A percentile compares a stretch with the other conserved stretches of the same genome.
These are phyloP conservation scores for Nicotiana attenuata DNA, from an alignment of 257 asterid genomes.

Conservation along the genomic window DNA sequence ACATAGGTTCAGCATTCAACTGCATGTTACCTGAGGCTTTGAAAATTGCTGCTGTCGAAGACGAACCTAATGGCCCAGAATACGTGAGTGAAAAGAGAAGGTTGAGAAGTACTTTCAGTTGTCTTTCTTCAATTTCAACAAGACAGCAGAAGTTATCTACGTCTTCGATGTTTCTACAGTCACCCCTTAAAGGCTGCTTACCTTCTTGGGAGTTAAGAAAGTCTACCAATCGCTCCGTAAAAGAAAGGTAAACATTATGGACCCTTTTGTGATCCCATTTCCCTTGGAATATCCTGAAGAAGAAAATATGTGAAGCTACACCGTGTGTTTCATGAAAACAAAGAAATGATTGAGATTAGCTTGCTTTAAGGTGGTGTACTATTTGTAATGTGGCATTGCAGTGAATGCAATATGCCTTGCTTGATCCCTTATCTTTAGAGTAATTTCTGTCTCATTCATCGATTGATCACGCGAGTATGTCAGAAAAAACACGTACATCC, in stretches of 20 bases:
- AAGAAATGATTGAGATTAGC: constrained; percentile 10
- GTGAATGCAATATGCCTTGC: not conserved
- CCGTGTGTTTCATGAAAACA: not conserved
- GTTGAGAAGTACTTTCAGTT: constrained; percentile 63
- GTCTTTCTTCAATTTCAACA: constrained; percentile 75
- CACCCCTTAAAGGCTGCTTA: constrained; percentile 74
- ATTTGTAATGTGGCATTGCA: not conserved
- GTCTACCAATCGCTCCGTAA: constrained; percentile 45
- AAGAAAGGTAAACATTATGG: constrained; percentile 35
- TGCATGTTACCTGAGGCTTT: constrained; percentile 78
- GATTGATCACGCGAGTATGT: not conserved
- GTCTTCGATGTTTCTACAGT: constrained; percentile 62
- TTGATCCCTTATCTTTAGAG: not conserved
- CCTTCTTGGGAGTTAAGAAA: constrained; percentile 61
- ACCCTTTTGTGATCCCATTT: not conserved
- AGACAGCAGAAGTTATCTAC: constrained; percentile 75
- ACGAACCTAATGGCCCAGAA: constrained; percentile 44
- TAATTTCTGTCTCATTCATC: not conserved
- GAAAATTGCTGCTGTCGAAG: constrained; percentile 60
- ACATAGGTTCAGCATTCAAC: constrained; percentile 65
- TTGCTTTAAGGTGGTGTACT: constrained; percentile 18
- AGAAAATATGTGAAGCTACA: not conserved
- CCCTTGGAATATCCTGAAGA: not conserved
- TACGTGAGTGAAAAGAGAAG: constrained; percentile 55
- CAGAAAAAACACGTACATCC: not conserved